phyloP scores from a whole-genome alignment of 352 stramenopile species.

The Phytophthora nicotianae region DNA sequence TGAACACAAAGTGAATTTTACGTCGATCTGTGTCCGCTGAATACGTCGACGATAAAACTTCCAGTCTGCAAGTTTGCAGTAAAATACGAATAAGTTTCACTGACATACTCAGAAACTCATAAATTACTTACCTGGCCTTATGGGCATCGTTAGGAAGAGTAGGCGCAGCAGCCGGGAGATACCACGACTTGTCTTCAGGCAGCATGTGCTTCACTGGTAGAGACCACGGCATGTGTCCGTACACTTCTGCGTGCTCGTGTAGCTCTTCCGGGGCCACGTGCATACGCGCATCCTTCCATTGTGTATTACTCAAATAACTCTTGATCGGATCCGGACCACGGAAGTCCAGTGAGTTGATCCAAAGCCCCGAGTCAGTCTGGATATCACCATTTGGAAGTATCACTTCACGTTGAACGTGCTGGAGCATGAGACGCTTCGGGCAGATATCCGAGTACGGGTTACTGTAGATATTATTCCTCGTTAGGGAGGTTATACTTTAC shows the following conservation, averaged over 20 bases:
- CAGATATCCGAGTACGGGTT: constrained; percentile 80
- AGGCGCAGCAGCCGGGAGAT: constrained; percentile 48
- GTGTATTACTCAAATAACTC: constrained; percentile 47
- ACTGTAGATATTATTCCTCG: constrained; percentile 27
- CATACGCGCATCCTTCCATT: constrained; percentile 50
- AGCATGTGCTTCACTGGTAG: constrained; percentile 69
- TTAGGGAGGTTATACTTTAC: not conserved
- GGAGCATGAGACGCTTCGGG: constrained; percentile 70
- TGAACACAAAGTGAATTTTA: constrained; percentile 71
- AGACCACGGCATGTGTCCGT: constrained; percentile 73
- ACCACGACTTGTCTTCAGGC: constrained; percentile 75
- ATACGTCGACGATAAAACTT: constrained; percentile 69
- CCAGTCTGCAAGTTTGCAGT: constrained; percentile 40
- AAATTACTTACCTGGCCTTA: constrained; percentile 39
- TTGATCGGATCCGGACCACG: constrained; percentile 57
- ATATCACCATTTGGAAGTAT: constrained; percentile 49
- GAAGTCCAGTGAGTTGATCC: constrained; percentile 77
- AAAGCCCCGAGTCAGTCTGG: constrained; percentile 66
- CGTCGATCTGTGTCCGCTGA: constrained; percentile 53
- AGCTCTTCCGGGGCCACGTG: constrained; percentile 44
- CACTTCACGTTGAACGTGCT: constrained; percentile 70
- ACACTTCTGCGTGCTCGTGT: constrained; percentile 60
- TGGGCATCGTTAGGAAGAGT: constrained; percentile 23
- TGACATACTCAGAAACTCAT: not conserved
- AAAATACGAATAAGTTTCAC: constrained; percentile 8